Evolutionary conservation across 148 eudicot species (phyloP), one percentile per base, ranked within the genome.

Genomic region (Persicaria tinctoria): DNA sequence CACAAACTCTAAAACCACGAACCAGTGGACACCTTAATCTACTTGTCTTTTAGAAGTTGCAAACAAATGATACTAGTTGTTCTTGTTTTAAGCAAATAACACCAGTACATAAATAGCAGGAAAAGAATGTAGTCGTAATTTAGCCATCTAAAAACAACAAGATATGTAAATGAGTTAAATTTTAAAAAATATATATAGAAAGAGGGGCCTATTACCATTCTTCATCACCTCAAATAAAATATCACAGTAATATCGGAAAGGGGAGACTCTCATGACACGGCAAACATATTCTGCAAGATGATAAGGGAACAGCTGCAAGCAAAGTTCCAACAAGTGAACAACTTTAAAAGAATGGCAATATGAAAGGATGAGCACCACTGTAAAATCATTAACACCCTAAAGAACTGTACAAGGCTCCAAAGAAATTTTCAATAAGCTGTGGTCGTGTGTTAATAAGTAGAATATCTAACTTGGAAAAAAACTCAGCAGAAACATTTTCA

Each of bases 141-240:
- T 5, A 8, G 63, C 23, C 18, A 20, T 57, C 23, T 18, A 57
- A 57, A 57, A 17, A 57, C 27, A 2, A 57, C 7, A 57, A 7
- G 38, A 6, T 8, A 6, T 57, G 56, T 17, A 57, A 57, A 23
- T 57, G 18, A 23, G 9, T 4, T 50, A 10, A 73, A 51, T 4
- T n/a, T 18, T 8, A 27, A 74, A 60, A 57, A 9, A 32, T 3
- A 38, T 68, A 5, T 44, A 14, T 32, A 74, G 62, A 56, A 56
- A 56, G 23, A 38, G 49, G 5, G 68, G 80, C 18, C 50, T 63
- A 56, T 74, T 92, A 92, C 98, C 98, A 83, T 86, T 95, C 86
- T 83, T 95, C 98, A 95, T 95, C 78, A 95, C 98, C 82, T 95
- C 98, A 46, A 95, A 95, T 76, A 95, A 79, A 82, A 92, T 92